phyloP scores from a whole-genome alignment of 202 grass and related monocot genomes.

The Alloteropsis angusta region DNA sequence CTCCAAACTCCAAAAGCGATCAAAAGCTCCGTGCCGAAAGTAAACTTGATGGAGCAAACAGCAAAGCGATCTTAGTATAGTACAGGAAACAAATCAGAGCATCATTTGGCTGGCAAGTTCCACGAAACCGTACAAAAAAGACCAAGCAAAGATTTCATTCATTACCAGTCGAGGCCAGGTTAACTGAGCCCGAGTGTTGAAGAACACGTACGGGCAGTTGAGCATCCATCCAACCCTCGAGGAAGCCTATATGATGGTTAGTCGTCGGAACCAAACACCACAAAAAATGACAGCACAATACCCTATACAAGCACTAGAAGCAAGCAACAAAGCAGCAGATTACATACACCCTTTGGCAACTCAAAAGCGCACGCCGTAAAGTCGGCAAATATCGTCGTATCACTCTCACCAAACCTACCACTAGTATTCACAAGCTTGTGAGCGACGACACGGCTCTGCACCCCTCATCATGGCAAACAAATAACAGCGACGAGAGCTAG shows the following conservation, averaged over 20 bases:
- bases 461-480: neutral
- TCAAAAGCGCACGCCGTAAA: neutral
- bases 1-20: neutral
- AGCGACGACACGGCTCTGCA: neutral
- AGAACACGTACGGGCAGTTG: slow-evolving; percentile 20
- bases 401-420: slow-evolving; percentile 32
- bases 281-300: slow-evolving; percentile 22
- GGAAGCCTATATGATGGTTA: slow-evolving; percentile 42
- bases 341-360: slow-evolving; percentile 16
- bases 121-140: slow-evolving; percentile 6
- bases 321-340: slow-evolving; percentile 16
- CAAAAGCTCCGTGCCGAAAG: slow-evolving; percentile 42
- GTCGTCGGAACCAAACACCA: slow-evolving; percentile 20
- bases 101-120: neutral
- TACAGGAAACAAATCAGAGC: neutral
- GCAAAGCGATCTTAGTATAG: neutral
- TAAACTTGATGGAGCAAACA: slow-evolving; percentile 4
- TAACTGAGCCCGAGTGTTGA: slow-evolving; percentile 10
- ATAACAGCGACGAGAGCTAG: neutral
- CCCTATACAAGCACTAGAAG: slow-evolving; percentile 36
- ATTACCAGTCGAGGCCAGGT: slow-evolving; percentile 28
- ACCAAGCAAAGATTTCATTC: slow-evolving; percentile 12
- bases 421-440: slow-evolving; percentile 40
- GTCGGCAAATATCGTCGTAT: slow-evolving; percentile 16
- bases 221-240: neutral